phyloP scores from a whole-genome alignment of 2,329 filamentous ascomycete species.

The Trichoderma endophyticum region DNA sequence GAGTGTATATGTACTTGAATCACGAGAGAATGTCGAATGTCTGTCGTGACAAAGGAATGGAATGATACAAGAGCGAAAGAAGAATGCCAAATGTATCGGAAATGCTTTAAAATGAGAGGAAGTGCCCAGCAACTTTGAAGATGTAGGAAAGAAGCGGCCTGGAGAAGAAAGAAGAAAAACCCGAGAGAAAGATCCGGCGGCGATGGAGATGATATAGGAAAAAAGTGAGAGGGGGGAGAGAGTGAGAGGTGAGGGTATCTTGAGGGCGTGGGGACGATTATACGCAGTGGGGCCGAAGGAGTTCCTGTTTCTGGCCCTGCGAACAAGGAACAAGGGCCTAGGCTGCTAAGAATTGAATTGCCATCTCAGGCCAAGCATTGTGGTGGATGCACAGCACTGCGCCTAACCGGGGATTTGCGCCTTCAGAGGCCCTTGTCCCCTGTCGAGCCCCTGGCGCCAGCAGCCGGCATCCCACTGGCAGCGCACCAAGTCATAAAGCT shows the following conservation, averaged over 20 bases:
- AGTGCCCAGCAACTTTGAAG: slow-evolving; percentile 33
- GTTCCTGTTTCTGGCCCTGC: not conserved
- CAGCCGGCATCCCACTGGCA: not conserved
- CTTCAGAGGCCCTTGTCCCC: not conserved
- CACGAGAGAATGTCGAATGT: slow-evolving; percentile 23
- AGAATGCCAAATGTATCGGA: slow-evolving; percentile 25
- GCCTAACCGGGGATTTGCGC: not conserved
- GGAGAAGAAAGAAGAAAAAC: slow-evolving; percentile 23
- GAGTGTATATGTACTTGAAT: slow-evolving; percentile 20
- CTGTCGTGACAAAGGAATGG: slow-evolving; percentile 28
- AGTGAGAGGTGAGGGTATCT: slow-evolving; percentile 4
- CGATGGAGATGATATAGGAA: slow-evolving; percentile 9
- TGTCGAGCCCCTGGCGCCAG: slow-evolving; percentile 11
- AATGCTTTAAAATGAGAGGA: slow-evolving; percentile 31
- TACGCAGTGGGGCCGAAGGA: slow-evolving; percentile 10
- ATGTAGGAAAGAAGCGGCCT: slow-evolving; percentile 20
- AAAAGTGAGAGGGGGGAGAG: not conserved
- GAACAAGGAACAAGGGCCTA: not conserved
- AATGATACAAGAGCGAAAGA: slow-evolving; percentile 30
- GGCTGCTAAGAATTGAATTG: not conserved
- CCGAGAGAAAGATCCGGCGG: slow-evolving; percentile 12
- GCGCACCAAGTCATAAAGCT: not conserved
- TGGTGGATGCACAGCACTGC: not conserved
- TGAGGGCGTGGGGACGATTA: not conserved
- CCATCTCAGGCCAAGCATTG: not conserved